phyloP scores from a whole-genome alignment of 1,139 yeast genomes.

The Protomyces pachydermus region DNA sequence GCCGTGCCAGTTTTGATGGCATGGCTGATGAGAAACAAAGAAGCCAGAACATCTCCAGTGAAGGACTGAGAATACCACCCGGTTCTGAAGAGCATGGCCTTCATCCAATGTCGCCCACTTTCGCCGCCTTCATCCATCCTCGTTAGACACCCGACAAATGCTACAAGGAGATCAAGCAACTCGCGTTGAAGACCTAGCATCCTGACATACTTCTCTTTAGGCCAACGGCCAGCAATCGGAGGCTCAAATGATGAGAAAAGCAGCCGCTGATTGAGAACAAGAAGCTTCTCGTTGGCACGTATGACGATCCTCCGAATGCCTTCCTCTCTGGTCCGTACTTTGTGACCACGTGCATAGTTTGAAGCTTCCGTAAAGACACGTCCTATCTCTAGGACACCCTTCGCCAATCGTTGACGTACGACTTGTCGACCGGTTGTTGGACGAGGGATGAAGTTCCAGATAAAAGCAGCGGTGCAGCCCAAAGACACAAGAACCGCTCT shows the following conservation, averaged over 20 bases:
- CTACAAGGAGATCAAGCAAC: conserved; percentile 33
- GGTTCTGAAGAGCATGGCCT: conserved; percentile 30
- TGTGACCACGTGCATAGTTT: conserved; percentile 36
- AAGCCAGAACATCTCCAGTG: conserved; percentile 36
- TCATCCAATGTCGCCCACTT: conserved; percentile 29
- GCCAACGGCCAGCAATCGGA: conserved; percentile 37
- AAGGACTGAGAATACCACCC: conserved; percentile 37
- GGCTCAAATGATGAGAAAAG: conserved; percentile 36
- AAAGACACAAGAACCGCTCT: conserved; percentile 39
- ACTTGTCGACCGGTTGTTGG: conserved; percentile 37
- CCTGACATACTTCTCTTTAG: conserved; percentile 34
- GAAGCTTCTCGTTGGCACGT: conserved; percentile 32
- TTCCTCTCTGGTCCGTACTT: conserved; percentile 33
- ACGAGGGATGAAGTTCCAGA: conserved; percentile 38
- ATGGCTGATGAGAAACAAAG: conserved; percentile 36
- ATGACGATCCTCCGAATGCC: conserved; percentile 32
- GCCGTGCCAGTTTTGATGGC: conserved; percentile 36
- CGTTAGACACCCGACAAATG: conserved; percentile 33
- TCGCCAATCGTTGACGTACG: conserved; percentile 35
- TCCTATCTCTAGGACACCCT: conserved; percentile 35
- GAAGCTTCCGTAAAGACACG: conserved; percentile 36
- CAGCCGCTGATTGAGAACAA: conserved; percentile 31
- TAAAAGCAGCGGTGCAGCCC: conserved; percentile 38
- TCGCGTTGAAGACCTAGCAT: conserved; percentile 34
- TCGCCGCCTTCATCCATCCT: conserved; percentile 31